A percentile compares a stretch with the other conserved stretches of the same genome.
Evolutionary conservation across 768 basidiomycete genomes (phyloP).

Genomic region (Austroboletus festivus): DNA sequence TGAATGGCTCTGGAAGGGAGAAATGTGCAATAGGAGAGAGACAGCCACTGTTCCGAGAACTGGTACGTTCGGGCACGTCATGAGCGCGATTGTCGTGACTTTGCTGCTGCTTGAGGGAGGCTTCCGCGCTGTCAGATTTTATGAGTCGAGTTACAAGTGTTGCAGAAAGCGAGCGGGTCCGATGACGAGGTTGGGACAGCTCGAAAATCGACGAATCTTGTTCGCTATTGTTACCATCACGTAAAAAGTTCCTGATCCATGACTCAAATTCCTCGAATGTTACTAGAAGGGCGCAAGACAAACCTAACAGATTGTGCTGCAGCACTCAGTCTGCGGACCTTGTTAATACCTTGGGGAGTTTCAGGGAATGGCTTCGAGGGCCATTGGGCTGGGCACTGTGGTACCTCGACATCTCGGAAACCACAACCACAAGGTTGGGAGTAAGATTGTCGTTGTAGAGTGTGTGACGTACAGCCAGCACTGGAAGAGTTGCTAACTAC

Average conservation of each 20-base stretch:
- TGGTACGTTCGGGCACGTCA: not conserved
- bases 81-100: not conserved
- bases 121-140: constrained; percentile 5
- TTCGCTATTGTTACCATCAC: not conserved
- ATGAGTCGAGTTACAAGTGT: not conserved
- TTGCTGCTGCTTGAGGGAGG: not conserved
- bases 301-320: constrained; percentile 7
- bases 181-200: not conserved
- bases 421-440: not conserved
- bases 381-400: not conserved
- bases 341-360: not conserved
- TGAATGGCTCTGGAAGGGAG: constrained; percentile 10
- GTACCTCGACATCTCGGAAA: not conserved
- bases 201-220: not conserved
- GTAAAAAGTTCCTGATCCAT: not conserved
- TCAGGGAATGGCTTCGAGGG: not conserved
- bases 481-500: not conserved
- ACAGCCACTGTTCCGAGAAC: not conserved
- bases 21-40: constrained; percentile 21
- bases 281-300: not conserved
- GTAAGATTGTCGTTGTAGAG: not conserved
- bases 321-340: not conserved
- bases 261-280: not conserved
- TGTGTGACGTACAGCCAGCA: not conserved
- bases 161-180: not conserved